phyloP scores from a whole-genome alignment of 345 rosid genomes.

The Brassica juncea region DNA sequence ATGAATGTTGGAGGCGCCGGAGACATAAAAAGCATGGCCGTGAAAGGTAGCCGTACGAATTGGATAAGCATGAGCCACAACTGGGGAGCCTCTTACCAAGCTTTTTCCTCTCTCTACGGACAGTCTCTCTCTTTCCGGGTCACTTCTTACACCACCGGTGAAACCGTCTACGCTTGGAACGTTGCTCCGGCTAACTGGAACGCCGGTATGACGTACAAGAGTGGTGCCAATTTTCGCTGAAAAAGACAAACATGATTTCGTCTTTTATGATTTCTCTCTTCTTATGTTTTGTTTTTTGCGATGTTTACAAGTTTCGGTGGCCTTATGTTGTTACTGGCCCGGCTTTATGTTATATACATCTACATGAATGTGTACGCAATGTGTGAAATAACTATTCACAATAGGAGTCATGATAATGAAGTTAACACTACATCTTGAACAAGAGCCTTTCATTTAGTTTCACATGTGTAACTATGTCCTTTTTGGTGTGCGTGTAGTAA shows the following conservation, averaged over 20 bases:
- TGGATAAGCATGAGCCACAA: conserved; percentile 93
- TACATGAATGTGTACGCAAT: conserved; percentile 27
- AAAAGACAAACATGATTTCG: conserved; percentile 8
- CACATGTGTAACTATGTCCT: background rate
- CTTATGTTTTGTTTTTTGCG: background rate
- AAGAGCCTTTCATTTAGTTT: conserved; percentile 2
- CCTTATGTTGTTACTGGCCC: conserved; percentile 36
- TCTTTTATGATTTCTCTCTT: background rate
- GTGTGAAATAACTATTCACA: conserved; percentile 17
- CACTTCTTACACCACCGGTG: conserved; percentile 53
- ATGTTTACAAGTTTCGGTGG: conserved; percentile 34
- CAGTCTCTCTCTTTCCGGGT: conserved; percentile 79
- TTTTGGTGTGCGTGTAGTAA: background rate
- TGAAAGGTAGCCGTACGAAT: conserved; percentile 71
- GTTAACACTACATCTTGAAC: conserved; percentile 25
- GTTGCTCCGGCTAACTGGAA: conserved; percentile 44
- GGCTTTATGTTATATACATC: conserved; percentile 36
- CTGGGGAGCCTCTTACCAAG: conserved; percentile 95
- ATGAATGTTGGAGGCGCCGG: conserved; percentile 78
- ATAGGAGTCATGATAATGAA: conserved; percentile 3
- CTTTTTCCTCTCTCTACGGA: conserved; percentile 68
- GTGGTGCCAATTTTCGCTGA: conserved; percentile 37
- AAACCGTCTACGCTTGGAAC: conserved; percentile 39
- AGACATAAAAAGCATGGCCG: conserved; percentile 56
- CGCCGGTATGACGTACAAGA: conserved; percentile 32